Percentiles rank a stretch among this genome's conserved stretches.
These are phyloP conservation scores for Clavispora vitiphila DNA, from an alignment of 805 yeast genomes.

Conservation along the genomic window DNA sequence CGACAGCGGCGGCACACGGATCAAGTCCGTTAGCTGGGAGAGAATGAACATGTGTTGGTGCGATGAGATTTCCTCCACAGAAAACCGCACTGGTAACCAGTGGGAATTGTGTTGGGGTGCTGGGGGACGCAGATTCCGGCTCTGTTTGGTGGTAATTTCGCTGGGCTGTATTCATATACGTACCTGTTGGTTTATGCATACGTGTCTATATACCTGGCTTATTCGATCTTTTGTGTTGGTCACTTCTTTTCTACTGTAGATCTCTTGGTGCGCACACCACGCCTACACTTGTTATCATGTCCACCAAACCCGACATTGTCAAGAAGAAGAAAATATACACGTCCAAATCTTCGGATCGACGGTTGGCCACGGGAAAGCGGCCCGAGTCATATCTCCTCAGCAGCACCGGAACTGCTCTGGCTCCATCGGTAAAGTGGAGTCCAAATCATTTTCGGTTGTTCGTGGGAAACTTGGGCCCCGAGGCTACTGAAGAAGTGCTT, in stretches of 20 bases:
- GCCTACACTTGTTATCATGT: not conserved
- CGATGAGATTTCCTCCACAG: not conserved
- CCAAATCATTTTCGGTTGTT: constrained; percentile 67
- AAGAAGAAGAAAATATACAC: constrained; percentile 19
- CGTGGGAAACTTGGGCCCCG: constrained; percentile 70
- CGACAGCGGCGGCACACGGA: constrained; percentile 82
- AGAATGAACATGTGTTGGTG: constrained; percentile 67
- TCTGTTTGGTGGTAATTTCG: no score
- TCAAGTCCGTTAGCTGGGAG: constrained; percentile 73
- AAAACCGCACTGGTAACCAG: not conserved
- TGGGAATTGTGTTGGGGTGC: not conserved
- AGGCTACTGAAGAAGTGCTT: constrained; percentile 57
- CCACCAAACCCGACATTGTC: constrained; percentile 5
- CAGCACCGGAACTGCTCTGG: not conserved
- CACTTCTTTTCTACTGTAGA: no score
- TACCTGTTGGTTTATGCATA: no score
- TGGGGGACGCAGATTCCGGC: no score
- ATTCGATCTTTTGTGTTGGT: no score
- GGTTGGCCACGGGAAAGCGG: constrained; percentile 48
- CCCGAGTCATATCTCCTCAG: constrained; percentile 25
- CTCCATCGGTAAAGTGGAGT: constrained; percentile 47
- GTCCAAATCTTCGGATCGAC: constrained; percentile 49
- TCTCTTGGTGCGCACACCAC: not conserved
- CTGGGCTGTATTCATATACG: no score
- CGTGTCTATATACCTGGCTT: no score